Conservation (phyloP, 441 rosid species). For the Capsella rubella region DNA sequence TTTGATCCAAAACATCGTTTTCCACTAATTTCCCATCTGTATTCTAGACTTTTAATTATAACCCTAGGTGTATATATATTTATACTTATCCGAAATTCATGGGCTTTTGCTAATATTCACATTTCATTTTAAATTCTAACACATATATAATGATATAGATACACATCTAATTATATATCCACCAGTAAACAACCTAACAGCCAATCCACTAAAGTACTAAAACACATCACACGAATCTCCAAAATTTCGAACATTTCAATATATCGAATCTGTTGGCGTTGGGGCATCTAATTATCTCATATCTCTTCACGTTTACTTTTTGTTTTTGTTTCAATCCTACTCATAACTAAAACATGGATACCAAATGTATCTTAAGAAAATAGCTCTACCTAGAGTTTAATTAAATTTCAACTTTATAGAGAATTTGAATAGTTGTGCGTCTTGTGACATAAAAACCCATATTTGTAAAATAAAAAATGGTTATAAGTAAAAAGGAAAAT, state of each 20-base stretch:
- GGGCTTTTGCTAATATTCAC: constrained; percentile 4
- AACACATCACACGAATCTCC: background rate
- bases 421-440: constrained; percentile 26
- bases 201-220: background rate
- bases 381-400: constrained; percentile 1
- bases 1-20: constrained; percentile 41
- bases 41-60: constrained; percentile 14
- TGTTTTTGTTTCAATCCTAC: background rate
- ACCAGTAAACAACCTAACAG: background rate
- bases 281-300: background rate
- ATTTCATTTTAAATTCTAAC: background rate
- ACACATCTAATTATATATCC: background rate
- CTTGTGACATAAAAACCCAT: constrained; percentile 37
- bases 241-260: background rate
- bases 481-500: background rate
- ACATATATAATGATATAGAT: background rate
- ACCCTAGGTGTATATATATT: constrained; percentile 25
- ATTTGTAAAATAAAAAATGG: constrained; percentile 8
- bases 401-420: constrained; percentile 15
- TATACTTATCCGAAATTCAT: constrained; percentile 33
- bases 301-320: constrained; percentile 5
- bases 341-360: constrained; percentile 9
- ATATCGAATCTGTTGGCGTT: constrained; percentile 15
- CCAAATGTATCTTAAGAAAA: background rate
- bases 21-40: constrained; percentile 29